A percentile compares a stretch with the other conserved stretches of the same genome.
phyloP scores from a whole-genome alignment of 495 filamentous ascomycete species.

The Tuber umbilicatum region DNA sequence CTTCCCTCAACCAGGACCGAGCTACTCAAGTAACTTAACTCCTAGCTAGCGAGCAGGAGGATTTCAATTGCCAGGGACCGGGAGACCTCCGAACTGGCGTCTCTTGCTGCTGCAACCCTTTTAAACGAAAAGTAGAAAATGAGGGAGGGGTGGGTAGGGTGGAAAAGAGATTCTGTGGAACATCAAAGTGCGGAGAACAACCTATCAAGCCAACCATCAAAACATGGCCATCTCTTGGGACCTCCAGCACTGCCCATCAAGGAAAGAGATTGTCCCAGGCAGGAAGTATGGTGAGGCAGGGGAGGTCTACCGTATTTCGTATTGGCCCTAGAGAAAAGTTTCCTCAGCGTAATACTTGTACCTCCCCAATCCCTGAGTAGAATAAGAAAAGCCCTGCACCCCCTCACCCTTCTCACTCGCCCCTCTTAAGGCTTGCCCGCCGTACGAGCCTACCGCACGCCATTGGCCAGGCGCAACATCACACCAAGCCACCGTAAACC shows the following conservation, averaged over 20 bases:
- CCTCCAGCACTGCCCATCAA: not conserved
- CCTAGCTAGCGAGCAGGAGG: constrained; percentile 20
- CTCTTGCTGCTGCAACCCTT: constrained; percentile 19
- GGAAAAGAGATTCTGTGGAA: not conserved
- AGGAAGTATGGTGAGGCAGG: not conserved
- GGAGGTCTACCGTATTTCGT: not conserved
- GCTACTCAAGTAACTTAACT: not conserved
- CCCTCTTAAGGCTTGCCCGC: not conserved
- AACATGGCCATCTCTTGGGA: not conserved
- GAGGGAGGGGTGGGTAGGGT: not conserved
- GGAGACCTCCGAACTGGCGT: constrained; percentile 31
- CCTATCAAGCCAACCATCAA: not conserved
- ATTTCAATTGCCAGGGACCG: constrained; percentile 36
- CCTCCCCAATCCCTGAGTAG: not conserved
- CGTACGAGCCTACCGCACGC: not conserved
- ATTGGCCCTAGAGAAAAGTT: not conserved
- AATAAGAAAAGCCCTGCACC: not conserved
- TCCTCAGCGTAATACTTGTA: not conserved
- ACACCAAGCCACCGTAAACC: not conserved
- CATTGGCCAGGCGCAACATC: not conserved
- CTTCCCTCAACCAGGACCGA: not conserved
- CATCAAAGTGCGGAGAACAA: not conserved
- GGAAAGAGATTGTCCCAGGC: not conserved
- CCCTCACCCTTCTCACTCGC: not conserved
- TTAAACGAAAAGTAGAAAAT: constrained; percentile 5